Evolutionary conservation across 1,284 basidiomycete genomes (phyloP).

Genomic region (Athelia psychrophila): DNA sequence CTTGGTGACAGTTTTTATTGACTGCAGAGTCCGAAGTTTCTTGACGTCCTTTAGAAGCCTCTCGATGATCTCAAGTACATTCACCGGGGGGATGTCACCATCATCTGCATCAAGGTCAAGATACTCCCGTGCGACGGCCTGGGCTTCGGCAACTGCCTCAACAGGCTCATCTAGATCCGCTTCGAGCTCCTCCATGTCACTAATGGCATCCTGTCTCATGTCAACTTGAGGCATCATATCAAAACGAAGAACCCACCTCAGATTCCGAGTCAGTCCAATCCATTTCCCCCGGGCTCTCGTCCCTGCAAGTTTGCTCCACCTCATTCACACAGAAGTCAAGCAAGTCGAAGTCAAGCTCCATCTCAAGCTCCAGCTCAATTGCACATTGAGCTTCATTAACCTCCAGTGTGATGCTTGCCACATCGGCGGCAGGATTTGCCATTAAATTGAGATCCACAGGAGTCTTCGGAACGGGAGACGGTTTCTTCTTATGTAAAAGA

Average conservation of each 20-base stretch:
- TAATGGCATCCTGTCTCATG: not conserved
- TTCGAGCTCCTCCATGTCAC: too few species aligned
- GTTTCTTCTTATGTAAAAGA: not conserved
- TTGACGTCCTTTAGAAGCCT: slow-evolving; percentile 4
- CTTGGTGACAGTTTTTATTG: slow-evolving; percentile 1
- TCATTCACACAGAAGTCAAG: not conserved
- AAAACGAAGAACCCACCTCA: not conserved
- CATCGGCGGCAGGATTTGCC: not conserved
- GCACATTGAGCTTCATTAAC: not conserved
- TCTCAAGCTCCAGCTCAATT: not conserved
- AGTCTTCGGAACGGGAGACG: not conserved
- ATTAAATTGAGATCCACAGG: not conserved
- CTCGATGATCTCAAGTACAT: slow-evolving; percentile 1
- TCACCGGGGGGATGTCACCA: too few species aligned
- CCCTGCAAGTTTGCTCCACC: not conserved
- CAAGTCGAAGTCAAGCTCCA: too few species aligned
- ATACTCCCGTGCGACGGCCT: not conserved
- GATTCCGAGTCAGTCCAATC: not conserved
- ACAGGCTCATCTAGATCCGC: not conserved
- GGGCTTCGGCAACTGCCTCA: not conserved
- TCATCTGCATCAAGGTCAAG: not conserved
- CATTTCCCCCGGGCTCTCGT: not conserved
- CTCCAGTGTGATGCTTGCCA: not conserved
- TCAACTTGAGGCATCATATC: not conserved
- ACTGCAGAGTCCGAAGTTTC: not conserved